Evolutionary conservation across 352 stramenopile genomes (phyloP).

Genomic region (Phytophthora sp.): DNA sequence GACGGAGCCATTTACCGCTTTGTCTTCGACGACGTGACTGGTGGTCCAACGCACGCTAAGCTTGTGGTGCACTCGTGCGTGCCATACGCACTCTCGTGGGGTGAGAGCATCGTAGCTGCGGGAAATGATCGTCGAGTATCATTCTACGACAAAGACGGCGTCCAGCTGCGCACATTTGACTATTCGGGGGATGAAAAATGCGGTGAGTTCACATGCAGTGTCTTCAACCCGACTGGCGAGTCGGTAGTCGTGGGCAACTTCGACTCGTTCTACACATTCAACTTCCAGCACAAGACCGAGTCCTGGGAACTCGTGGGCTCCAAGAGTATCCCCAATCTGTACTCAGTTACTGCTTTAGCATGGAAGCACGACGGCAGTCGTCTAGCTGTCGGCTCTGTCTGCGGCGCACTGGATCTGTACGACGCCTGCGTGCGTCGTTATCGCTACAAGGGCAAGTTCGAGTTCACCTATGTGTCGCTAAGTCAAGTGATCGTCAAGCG

Average conservation of each 20-base stretch:
- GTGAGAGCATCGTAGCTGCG: slow-evolving; percentile 88
- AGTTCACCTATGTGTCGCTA: slow-evolving; percentile 95
- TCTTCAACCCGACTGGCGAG: slow-evolving; percentile 93
- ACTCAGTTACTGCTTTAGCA: slow-evolving; percentile 91
- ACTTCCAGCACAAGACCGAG: slow-evolving; percentile 84
- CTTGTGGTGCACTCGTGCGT: slow-evolving; percentile 89
- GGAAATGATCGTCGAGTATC: slow-evolving; percentile 91
- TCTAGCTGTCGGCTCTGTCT: slow-evolving; percentile 91
- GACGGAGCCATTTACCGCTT: slow-evolving; percentile 94
- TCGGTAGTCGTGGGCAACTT: slow-evolving; percentile 94
- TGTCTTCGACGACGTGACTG: slow-evolving; percentile 89
- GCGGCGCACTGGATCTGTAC: slow-evolving; percentile 92
- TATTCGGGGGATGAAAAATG: slow-evolving; percentile 87
- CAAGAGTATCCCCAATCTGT: slow-evolving; percentile 93
- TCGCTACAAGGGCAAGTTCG: slow-evolving; percentile 94
- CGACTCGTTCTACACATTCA: slow-evolving; percentile 92
- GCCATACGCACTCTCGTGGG: slow-evolving; percentile 93
- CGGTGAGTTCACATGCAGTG: slow-evolving; percentile 79
- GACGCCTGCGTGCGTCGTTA: slow-evolving; percentile 92
- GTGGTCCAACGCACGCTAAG: slow-evolving; percentile 82
- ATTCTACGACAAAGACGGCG: slow-evolving; percentile 93
- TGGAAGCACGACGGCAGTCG: slow-evolving; percentile 93
- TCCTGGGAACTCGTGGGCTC: slow-evolving; percentile 81
- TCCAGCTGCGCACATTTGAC: slow-evolving; percentile 88
- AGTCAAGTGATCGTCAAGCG: slow-evolving; percentile 95